Conservation (phyloP, 2,329 filamentous ascomycete genomes). For the Exophiala lecanii-corni region DNA sequence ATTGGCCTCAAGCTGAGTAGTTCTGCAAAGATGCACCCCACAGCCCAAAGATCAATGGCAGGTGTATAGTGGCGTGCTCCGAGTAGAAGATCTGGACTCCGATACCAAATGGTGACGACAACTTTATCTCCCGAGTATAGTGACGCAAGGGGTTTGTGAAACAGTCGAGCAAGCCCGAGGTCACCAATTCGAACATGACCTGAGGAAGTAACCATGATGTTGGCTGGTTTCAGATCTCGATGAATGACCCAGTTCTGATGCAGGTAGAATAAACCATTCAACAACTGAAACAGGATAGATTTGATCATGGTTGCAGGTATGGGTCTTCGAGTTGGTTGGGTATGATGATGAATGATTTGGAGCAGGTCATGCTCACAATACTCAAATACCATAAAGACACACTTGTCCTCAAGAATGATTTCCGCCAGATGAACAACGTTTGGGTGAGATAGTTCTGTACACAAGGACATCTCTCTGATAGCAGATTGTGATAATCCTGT, state of each 20-base stretch:
- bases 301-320: constrained; percentile 87
- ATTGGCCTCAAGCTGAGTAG: constrained; percentile 85
- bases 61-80: constrained; percentile 95
- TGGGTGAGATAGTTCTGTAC: constrained; percentile 80
- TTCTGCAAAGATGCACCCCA: constrained; percentile 97
- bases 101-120: constrained; percentile 98
- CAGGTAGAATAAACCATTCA: constrained; percentile 91
- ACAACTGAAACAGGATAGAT: constrained; percentile 90
- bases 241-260: constrained; percentile 97
- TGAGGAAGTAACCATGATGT: constrained; percentile 92
- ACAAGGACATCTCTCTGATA: constrained; percentile 94
- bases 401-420: constrained; percentile 97
- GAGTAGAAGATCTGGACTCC: constrained; percentile 86
- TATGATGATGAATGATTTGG: constrained; percentile 98
- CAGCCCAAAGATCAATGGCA: constrained; percentile 94
- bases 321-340: constrained; percentile 76
- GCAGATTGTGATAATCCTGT: constrained; percentile 97
- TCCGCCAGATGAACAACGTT: constrained; percentile 91
- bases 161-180: constrained; percentile 82
- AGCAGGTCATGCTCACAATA: constrained; percentile 96
- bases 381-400: constrained; percentile 99
- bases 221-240: constrained; percentile 93
- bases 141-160: constrained; percentile 87
- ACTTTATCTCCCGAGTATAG: constrained; percentile 95
- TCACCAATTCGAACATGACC: constrained; percentile 95